Conservation (phyloP, 108 stramenopile species). For the Cyclotella cryptica region DNA sequence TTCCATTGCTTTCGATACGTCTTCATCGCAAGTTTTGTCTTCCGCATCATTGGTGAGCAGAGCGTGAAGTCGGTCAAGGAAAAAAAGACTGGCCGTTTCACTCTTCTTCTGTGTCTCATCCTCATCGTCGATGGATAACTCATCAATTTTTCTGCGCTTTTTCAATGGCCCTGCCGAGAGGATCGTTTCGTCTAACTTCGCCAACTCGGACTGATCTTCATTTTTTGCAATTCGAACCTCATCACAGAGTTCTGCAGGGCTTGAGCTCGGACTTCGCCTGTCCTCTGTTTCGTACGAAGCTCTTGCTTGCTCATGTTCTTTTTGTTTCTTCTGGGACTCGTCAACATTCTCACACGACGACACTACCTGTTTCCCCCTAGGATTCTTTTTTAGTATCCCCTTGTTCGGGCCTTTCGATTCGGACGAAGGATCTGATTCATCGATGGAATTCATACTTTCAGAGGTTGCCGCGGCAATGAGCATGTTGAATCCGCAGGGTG, state of each 20-base stretch:
- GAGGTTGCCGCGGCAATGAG: conserved; percentile 3
- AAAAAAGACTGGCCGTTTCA: not conserved
- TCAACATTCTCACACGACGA: not conserved
- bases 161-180: conserved; percentile 35
- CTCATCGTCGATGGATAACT: not conserved
- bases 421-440: not conserved
- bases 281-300: not conserved
- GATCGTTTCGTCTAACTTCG: not conserved
- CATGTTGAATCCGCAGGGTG: conserved; percentile 15
- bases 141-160: conserved; percentile 9
- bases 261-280: no score
- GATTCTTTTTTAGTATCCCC: not conserved
- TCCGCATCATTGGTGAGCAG: not conserved
- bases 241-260: no score
- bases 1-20: conserved; percentile 27
- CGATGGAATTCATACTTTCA: not conserved
- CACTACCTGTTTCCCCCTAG: not conserved
- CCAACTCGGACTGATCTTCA: not conserved
- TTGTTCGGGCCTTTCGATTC: not conserved
- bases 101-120: not conserved
- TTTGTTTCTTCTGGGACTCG: not conserved
- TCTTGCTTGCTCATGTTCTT: not conserved
- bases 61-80: not conserved
- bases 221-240: not conserved
- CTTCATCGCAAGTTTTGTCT: not conserved